phyloP scores from a whole-genome alignment of 116 monocot genomes.

The Cymodocea nodosa region DNA sequence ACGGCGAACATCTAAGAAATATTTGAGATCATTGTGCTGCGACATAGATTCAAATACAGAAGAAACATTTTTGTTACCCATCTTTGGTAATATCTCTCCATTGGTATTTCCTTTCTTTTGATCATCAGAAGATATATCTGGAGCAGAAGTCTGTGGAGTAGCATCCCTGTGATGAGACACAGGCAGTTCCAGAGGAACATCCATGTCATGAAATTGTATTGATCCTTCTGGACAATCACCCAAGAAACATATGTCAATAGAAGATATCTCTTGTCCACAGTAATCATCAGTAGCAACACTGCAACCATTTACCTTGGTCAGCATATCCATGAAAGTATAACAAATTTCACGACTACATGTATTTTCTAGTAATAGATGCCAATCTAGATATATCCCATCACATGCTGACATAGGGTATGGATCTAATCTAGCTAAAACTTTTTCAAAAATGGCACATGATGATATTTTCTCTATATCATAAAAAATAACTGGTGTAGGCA shows the following conservation, averaged over 20 bases:
- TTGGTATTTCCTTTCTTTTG: conserved; percentile 8
- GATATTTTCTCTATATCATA: conserved; percentile 30
- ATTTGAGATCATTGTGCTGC: conserved; percentile 59
- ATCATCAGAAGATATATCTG: conserved; percentile 8
- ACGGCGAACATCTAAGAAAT: conserved; percentile 57
- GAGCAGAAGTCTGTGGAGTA: conserved; percentile 8
- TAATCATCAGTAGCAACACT: conserved; percentile 15
- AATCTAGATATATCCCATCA: conserved; percentile 88
- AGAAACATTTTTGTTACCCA: conserved; percentile 27
- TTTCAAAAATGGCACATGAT: conserved; percentile 14
- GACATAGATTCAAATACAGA: conserved; percentile 45
- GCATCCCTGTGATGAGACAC: conserved; percentile 3
- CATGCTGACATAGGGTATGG: conserved; percentile 44
- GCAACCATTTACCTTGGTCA: conserved; percentile 22
- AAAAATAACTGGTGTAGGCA: conserved; percentile 58
- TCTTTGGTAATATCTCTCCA: conserved; percentile 5
- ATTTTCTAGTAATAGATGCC: conserved; percentile 72
- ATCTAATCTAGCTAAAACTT: conserved; percentile 34
- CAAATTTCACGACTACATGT: conserved; percentile 59
- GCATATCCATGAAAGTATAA: conserved; percentile 22
- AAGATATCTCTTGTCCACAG: conserved; percentile 4
- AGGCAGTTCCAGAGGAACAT: conserved; percentile 21
- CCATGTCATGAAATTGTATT: conserved; percentile 12
- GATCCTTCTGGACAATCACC: conserved; percentile 30
- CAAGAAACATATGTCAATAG: conserved; percentile 29